Evolutionary conservation across 345 rosid genomes (phyloP), one percentile per base, ranked within the genome.

Genomic region (Pugionium dolabratum): DNA sequence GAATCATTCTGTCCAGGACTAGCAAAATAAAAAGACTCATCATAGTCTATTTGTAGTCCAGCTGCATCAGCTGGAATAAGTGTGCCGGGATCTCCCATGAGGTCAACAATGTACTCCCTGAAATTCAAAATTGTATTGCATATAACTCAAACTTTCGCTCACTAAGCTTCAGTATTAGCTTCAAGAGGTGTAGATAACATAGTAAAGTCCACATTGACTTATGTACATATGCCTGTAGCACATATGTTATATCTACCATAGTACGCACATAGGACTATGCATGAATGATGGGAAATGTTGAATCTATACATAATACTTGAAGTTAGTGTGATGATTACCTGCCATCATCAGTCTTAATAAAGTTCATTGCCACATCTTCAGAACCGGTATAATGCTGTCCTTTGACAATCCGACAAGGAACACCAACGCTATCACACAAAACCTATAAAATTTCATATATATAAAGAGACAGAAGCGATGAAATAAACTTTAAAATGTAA

Each of bases 61-160:
- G 83, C 84, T 18, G 79, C 78, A 78, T 92, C 97, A 67, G 98
- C 79, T 79, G 98, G 97, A 77, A 92, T 89, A 72, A 92, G 91
- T 52, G 95, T 83, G 36, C 97, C 98, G 2, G 97, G 98, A 80
- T 83, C 98, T 69, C 97, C 97, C 93, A 86, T 92, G 54, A 92
- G 87, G 70, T 92, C 98, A 70, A 92, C 88, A 50, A 92, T 92
- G 81, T 86, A 87, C 83, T 92, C 98, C 95, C 98, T 92, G 76
- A 59, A 73, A 66, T 63, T 58, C 40, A 59, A 6, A 50, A 6
- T 9, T 28, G 60, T 28, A 64, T 42, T 11, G 28, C 57, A 35
- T 54, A 47, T 40, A 62, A 55, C 75, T 45, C 4, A 43, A 32
- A 37, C 2, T 27, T 43, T 44, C 47, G 43, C 39, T 47, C 42